Evolutionary conservation across 2,329 filamentous ascomycete species (phyloP).

Genomic region (Aspergillus phoenicis): DNA sequence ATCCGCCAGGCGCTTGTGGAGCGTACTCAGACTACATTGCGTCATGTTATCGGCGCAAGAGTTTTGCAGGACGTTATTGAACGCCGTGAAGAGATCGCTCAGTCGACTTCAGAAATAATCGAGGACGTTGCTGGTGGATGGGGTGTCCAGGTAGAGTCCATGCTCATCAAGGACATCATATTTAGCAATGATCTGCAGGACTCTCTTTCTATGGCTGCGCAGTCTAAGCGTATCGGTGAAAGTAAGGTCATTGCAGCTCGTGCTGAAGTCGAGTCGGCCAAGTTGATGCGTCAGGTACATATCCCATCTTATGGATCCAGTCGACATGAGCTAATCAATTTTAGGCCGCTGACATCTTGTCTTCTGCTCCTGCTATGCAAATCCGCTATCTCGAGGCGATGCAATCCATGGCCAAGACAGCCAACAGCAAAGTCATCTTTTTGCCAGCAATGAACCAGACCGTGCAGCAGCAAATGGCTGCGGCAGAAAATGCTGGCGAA

Average conservation of each 20-base stretch:
- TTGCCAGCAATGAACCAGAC: slow-evolving; percentile 68
- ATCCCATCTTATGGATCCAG: neutral
- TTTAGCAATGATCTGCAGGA: slow-evolving; percentile 96
- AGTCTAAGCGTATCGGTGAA: slow-evolving; percentile 97
- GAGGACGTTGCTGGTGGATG: slow-evolving; percentile 91
- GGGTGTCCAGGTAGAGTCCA: slow-evolving; percentile 95
- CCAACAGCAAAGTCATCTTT: slow-evolving; percentile 87
- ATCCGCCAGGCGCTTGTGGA: slow-evolving; percentile 95
- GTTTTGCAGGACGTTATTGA: slow-evolving; percentile 98
- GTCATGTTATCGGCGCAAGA: slow-evolving; percentile 92
- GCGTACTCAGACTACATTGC: slow-evolving; percentile 95
- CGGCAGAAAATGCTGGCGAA: slow-evolving; percentile 57
- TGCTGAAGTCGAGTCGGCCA: slow-evolving; percentile 93
- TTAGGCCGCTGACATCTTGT: slow-evolving; percentile 84
- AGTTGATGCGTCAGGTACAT: slow-evolving; percentile 70
- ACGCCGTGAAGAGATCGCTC: slow-evolving; percentile 93
- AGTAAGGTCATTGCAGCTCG: slow-evolving; percentile 97
- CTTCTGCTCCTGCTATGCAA: slow-evolving; percentile 93
- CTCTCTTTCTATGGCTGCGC: slow-evolving; percentile 94
- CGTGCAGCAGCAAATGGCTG: slow-evolving; percentile 52
- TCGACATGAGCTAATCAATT: slow-evolving; percentile 12
- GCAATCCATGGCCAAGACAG: slow-evolving; percentile 96
- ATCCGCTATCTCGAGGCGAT: slow-evolving; percentile 97
- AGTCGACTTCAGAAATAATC: slow-evolving; percentile 94
- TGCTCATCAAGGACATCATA: slow-evolving; percentile 99